Evolutionary conservation across 2,329 filamentous ascomycete species (phyloP).

Genomic region (Coniochaeta hoffmannii): DNA sequence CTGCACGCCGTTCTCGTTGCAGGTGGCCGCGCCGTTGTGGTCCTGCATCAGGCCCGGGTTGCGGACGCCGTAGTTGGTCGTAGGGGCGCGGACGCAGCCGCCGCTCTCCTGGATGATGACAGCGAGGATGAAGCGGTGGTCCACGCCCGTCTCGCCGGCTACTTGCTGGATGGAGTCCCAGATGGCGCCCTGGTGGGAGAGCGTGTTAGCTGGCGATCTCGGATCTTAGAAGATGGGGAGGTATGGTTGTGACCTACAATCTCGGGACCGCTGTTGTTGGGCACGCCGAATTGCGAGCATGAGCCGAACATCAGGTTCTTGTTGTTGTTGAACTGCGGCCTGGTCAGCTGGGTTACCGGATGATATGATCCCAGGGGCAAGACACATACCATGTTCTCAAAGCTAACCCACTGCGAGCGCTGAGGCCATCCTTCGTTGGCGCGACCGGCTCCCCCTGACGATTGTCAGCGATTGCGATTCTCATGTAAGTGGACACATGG

Average conservation of each 20-base stretch:
- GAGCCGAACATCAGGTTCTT: slow-evolving; percentile 15
- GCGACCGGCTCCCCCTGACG: slow-evolving; percentile 17
- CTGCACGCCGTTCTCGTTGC: slow-evolving; percentile 20
- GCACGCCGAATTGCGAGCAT: slow-evolving; percentile 7
- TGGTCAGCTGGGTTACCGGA: too few species aligned
- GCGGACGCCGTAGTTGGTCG: slow-evolving; percentile 29
- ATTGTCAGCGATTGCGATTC: background rate
- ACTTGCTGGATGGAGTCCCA: slow-evolving; percentile 24
- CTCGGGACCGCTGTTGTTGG: slow-evolving; percentile 16
- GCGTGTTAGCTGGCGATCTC: background rate
- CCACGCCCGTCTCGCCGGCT: slow-evolving; percentile 20
- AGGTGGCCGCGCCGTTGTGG: slow-evolving; percentile 27
- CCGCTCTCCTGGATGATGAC: slow-evolving; percentile 36
- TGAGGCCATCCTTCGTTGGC: slow-evolving; percentile 22
- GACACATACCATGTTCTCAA: slow-evolving; percentile 20
- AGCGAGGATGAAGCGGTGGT: slow-evolving; percentile 34
- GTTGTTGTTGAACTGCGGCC: slow-evolving; percentile 21
- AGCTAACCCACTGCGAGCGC: slow-evolving; percentile 20
- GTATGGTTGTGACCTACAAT: slow-evolving; percentile 5
- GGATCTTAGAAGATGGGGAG: background rate
- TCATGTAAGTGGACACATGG: background rate
- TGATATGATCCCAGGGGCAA: too few species aligned
- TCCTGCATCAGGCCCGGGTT: slow-evolving; percentile 35
- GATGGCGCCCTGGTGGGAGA: slow-evolving; percentile 12
- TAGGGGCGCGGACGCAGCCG: slow-evolving; percentile 33